Conservation (phyloP, 2,329 filamentous ascomycete genomes). For the Tolypocladium cylindrosporum region DNA sequence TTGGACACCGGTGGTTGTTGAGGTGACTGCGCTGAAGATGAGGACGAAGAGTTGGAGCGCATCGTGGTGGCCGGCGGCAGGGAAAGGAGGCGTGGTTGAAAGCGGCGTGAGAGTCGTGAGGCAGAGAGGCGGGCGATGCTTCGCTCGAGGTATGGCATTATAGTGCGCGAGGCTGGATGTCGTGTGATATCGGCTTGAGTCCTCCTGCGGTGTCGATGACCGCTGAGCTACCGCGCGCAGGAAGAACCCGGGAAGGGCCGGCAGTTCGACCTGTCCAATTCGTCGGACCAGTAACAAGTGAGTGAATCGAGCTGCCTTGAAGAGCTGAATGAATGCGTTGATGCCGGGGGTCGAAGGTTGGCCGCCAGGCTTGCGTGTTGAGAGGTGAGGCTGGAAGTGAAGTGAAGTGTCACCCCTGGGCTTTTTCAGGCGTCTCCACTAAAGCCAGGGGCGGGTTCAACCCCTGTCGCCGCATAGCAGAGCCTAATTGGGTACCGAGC, state of each 20-base stretch:
- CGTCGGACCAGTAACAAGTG: not conserved
- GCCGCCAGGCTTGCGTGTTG: not conserved
- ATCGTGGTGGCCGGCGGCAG: not conserved
- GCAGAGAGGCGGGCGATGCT: not conserved
- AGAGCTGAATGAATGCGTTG: not conserved
- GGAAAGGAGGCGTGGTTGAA: not conserved
- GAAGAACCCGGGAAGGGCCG: not conserved
- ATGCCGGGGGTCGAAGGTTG: not conserved
- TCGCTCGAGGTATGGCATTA: not conserved
- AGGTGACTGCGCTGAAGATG: not conserved
- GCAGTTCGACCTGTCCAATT: not conserved
- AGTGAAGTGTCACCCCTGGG: not conserved
- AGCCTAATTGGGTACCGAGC: not conserved
- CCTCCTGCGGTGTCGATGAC: not conserved
- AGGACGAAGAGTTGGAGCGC: not conserved
- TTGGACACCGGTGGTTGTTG: not conserved
- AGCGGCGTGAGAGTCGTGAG: not conserved
- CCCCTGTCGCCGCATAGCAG: not conserved
- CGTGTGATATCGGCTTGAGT: not conserved
- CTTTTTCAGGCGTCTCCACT: not conserved
- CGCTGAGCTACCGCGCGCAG: not conserved
- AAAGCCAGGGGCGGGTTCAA: not conserved
- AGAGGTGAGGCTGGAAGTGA: not conserved
- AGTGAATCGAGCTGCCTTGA: not conserved
- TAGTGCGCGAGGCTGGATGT: not conserved